Evolutionary conservation across 352 stramenopile species (phyloP), one percentile per base, ranked within the genome.

Genomic region (Phytophthora chlamydospora): DNA sequence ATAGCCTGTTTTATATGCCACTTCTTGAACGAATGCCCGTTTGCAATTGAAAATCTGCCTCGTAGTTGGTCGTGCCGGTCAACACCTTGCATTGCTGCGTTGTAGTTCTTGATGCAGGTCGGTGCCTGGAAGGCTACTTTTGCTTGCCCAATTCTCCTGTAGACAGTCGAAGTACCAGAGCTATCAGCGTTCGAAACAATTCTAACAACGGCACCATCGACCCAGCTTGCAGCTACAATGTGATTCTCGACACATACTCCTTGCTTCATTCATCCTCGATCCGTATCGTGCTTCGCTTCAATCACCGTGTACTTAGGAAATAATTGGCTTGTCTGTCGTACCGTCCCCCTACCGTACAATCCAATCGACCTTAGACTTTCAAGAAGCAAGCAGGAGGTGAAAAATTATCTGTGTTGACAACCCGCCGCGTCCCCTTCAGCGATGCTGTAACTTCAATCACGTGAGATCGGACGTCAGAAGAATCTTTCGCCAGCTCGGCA

Each of bases 381-480:
- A 3, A 76, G 45, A 0, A 76, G 52, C 14, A 66, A 47, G 32
- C 70, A 58, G 0, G 66, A 79, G 0, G 61, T 76, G 34, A 79
- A 40, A 62, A 74, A 47, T 76, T 75, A 36, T 79, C 66, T 3
- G 47, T 62, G 31, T 70, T 70, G 35, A 76, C 46, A 19, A 76
- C 58, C 2, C 62, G 47, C 4, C 39, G 41, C 0, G 57, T 59
- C 7, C 40, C 33, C 43, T 71, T 46, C 17, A 71, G 63, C 0
- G 54, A 46, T 8, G 13, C 24, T 6, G 49, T 62, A 0, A 73
- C 52, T 41, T 78, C 61, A 16, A 75, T 33, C 2, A 78, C 66
- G 24, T 63, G 48, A 21, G 65, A 55, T 31, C 66, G 54, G 16
- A 66, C 31, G 6, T 53, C 48, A 4, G 51, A 53, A 3, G 53